Conservation (phyloP, 169 alveolate genomes). For the Plasmodium relictum region DNA sequence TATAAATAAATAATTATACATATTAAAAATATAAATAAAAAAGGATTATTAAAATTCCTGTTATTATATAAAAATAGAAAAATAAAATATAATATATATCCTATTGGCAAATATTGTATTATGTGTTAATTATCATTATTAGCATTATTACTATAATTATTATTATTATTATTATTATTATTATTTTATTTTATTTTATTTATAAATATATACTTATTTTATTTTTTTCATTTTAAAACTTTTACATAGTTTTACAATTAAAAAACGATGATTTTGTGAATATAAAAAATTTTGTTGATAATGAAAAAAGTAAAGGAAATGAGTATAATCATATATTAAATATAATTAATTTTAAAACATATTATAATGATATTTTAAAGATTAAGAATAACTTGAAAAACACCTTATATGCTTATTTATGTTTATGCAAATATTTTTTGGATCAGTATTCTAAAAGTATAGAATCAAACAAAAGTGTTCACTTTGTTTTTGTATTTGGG, state of each 20-base stretch:
- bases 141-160: too few relatives aligned
- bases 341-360: slow-evolving; percentile 43
- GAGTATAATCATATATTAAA: slow-evolving; percentile 39
- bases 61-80: neutral
- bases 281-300: slow-evolving; percentile 46
- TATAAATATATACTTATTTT: neutral
- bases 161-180: neutral
- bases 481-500: slow-evolving; percentile 71
- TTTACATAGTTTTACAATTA: slow-evolving; percentile 26
- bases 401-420: slow-evolving; percentile 47
- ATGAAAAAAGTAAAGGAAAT: slow-evolving; percentile 37
- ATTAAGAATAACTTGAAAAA: slow-evolving; percentile 39
- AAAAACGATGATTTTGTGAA: slow-evolving; percentile 46
- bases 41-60: neutral
- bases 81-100: too few relatives aligned
- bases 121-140: too few relatives aligned
- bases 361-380: slow-evolving; percentile 27
- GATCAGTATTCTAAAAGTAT: slow-evolving; percentile 33
- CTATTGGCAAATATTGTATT: too few relatives aligned
- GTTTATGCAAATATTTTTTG: slow-evolving; percentile 59
- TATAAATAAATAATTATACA: slow-evolving; percentile 4
- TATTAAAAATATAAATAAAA: neutral
- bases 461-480: slow-evolving; percentile 14
- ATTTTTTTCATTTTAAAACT: neutral
- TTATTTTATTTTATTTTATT: slow-evolving; percentile 10